These are phyloP conservation scores for Endothia cerciana DNA, from an alignment of 2,329 filamentous ascomycete genomes.

Conservation along the genomic window DNA sequence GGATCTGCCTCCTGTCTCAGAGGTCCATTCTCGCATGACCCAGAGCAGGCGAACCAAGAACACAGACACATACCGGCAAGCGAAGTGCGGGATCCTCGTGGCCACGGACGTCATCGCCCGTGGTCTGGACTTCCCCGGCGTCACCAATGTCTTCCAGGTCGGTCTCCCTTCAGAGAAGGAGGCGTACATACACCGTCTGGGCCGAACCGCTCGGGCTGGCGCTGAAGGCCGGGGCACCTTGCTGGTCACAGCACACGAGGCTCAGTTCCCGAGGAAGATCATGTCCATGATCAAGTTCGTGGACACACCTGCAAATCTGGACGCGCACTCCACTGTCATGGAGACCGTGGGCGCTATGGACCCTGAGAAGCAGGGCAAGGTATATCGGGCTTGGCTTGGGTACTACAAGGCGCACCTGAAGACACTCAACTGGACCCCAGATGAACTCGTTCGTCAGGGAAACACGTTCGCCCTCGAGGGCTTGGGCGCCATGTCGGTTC, in stretches of 20 bases:
- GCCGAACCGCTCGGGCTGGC: conserved; percentile 68
- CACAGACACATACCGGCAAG: conserved; percentile 65
- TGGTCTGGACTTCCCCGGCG: conserved; percentile 74
- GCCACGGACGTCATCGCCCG: conserved; percentile 74
- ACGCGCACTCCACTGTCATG: conserved; percentile 43
- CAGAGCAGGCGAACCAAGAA: conserved; percentile 56
- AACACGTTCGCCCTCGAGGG: conserved; percentile 55
- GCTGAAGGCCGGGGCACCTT: conserved; percentile 67
- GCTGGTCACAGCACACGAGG: conserved; percentile 57
- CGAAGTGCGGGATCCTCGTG: conserved; percentile 59
- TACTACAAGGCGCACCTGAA: conserved; percentile 58
- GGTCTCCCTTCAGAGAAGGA: conserved; percentile 63
- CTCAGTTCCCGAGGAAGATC: conserved; percentile 52
- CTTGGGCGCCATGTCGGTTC: conserved; percentile 51
- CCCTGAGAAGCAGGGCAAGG: conserved; percentile 48
- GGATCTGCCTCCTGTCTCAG: conserved; percentile 47
- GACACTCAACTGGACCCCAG: conserved; percentile 46
- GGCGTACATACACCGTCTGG: conserved; percentile 70
- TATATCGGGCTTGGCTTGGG: conserved; percentile 62
- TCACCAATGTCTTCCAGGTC: conserved; percentile 68
- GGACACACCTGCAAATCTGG: conserved; percentile 50
- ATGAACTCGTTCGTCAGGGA: conserved; percentile 52
- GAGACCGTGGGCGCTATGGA: conserved; percentile 47
- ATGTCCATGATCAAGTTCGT: conserved; percentile 59
- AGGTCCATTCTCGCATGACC: conserved; percentile 55